Conservation (phyloP, 2,329 filamentous ascomycete species). For the Cadophora gregata region DNA sequence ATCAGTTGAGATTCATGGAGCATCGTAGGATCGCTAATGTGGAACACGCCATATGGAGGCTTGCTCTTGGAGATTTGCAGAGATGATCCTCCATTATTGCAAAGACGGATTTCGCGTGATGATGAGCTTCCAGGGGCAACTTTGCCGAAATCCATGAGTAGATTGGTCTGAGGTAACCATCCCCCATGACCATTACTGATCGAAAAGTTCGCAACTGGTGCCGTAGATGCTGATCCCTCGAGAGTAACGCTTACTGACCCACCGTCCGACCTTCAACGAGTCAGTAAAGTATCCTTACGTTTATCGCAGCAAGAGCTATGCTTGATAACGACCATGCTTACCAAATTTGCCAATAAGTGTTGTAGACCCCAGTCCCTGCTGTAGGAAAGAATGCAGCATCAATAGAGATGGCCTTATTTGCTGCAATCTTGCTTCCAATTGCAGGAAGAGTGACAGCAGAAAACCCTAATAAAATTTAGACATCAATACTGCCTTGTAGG, state of each 20-base stretch:
- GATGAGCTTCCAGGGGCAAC: slow-evolving; percentile 39
- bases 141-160: slow-evolving; percentile 40
- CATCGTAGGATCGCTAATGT: slow-evolving; percentile 36
- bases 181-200: slow-evolving; percentile 44
- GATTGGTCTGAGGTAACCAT: slow-evolving; percentile 39
- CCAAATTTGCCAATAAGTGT: slow-evolving; percentile 42
- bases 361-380: slow-evolving; percentile 42
- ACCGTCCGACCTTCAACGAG: slow-evolving; percentile 35
- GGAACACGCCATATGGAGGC: slow-evolving; percentile 39
- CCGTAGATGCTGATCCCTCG: slow-evolving; percentile 40
- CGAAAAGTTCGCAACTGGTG: slow-evolving; percentile 41
- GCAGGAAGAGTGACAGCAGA: slow-evolving; percentile 36
- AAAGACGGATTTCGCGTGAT: slow-evolving; percentile 40
- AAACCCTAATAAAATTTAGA: slow-evolving; percentile 21
- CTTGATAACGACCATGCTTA: not conserved
- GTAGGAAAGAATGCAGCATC: slow-evolving; percentile 42
- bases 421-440: slow-evolving; percentile 39
- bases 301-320: not conserved
- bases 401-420: slow-evolving; percentile 38
- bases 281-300: not conserved
- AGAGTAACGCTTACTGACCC: slow-evolving; percentile 40
- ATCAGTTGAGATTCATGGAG: slow-evolving; percentile 42
- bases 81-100: slow-evolving; percentile 44
- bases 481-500: not conserved
- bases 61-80: slow-evolving; percentile 44